Percentiles rank a stretch among this genome's conserved stretches.
These are phyloP conservation scores for Fusarium verrucosum DNA, from an alignment of 2,329 filamentous ascomycete genomes.

Conservation along the genomic window DNA sequence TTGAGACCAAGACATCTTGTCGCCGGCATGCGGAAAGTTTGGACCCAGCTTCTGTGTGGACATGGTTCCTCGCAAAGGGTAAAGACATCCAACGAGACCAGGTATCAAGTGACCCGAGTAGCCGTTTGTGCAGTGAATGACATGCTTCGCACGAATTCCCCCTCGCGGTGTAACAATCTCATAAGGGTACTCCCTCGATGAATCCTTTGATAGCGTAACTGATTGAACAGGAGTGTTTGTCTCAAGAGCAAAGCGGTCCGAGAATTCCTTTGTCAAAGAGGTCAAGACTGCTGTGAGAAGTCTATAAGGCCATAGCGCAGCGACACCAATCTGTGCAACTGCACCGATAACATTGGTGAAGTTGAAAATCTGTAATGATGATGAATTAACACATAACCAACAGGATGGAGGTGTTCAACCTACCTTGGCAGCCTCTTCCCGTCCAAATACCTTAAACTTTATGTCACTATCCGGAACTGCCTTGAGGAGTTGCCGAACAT, in stretches of 20 bases:
- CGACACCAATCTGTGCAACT: conserved; percentile 53
- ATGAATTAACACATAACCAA: no score
- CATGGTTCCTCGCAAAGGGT: conserved; percentile 58
- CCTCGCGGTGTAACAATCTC: conserved; percentile 57
- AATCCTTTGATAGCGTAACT: conserved; percentile 34
- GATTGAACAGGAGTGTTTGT: conserved; percentile 48
- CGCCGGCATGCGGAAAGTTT: conserved; percentile 40
- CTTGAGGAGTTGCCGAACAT: background rate
- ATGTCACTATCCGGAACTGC: conserved; percentile 18
- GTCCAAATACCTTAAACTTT: conserved; percentile 8
- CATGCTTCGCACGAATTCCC: conserved; percentile 53
- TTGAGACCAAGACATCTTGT: conserved; percentile 58
- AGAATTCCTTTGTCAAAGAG: conserved; percentile 47
- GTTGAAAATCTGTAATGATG: background rate
- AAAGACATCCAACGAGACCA: conserved; percentile 54
- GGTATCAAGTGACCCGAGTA: conserved; percentile 61
- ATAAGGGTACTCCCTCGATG: conserved; percentile 46
- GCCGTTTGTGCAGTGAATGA: conserved; percentile 67
- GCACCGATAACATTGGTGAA: conserved; percentile 39
- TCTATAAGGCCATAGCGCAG: conserved; percentile 59
- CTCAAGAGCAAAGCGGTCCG: conserved; percentile 48
- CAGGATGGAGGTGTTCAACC: background rate
- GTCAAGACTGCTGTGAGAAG: conserved; percentile 55
- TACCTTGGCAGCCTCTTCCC: conserved; percentile 2
- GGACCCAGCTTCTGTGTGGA: conserved; percentile 55